These are phyloP conservation scores for Mycena vulgaris DNA, from an alignment of 768 basidiomycete species.

Conservation along the genomic window DNA sequence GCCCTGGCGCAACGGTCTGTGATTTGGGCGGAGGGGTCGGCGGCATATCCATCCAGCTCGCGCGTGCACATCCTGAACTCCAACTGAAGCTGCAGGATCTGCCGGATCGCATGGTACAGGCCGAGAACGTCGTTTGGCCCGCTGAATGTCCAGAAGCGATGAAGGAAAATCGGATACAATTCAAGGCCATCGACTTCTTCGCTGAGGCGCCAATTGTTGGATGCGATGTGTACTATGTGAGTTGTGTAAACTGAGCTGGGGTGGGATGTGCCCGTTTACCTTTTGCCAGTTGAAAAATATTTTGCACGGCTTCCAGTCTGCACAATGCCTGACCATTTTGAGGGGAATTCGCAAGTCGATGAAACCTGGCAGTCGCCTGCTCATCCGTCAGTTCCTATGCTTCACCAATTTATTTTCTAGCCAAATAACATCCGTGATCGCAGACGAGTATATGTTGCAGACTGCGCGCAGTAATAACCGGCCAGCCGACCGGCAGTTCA, in stretches of 20 bases:
- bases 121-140: constrained; percentile 46
- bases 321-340: constrained; percentile 29
- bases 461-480: not conserved
- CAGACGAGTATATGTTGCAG: constrained; percentile 30
- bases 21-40: constrained; percentile 52
- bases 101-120: constrained; percentile 44
- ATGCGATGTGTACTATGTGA: constrained; percentile 60
- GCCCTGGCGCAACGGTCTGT: no score
- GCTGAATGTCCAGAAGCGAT: no score
- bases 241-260: constrained; percentile 24
- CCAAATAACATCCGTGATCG: constrained; percentile 21
- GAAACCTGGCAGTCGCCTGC: constrained; percentile 32
- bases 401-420: not conserved
- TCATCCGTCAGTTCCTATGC: constrained; percentile 25
- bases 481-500: constrained; percentile 14
- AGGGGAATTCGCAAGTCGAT: no score
- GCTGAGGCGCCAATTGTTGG: constrained; percentile 51
- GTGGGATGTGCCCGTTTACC: not conserved
- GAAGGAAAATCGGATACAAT: constrained; percentile 53
- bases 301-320: constrained; percentile 25
- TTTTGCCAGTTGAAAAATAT: no score
- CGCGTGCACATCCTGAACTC: constrained; percentile 44
- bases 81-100: constrained; percentile 49
- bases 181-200: constrained; percentile 58
- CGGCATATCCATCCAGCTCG: constrained; percentile 43